Evolutionary conservation across 2,329 filamentous ascomycete genomes (phyloP), one percentile per base, ranked within the genome.

Genomic region (Aspergillus unguis): DNA sequence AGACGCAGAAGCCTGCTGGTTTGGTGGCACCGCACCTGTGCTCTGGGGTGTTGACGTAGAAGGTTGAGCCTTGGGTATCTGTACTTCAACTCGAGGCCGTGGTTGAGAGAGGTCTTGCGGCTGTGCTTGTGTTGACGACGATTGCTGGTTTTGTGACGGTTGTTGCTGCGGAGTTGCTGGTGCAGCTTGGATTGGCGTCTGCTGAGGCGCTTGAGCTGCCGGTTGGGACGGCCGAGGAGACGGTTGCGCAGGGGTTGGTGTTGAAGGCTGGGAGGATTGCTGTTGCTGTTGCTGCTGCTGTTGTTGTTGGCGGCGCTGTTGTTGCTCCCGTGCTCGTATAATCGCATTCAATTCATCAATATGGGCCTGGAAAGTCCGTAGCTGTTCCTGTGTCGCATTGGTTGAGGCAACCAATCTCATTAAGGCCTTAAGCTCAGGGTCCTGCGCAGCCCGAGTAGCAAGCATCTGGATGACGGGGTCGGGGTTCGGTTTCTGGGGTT

Each of bases 401-500:
- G 75, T 78, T 5, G 75, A 75, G 3, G 77, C 77, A 27, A 79
- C 77, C 11, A 79, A 69, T 53, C 75, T 71, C 77, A 79, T 79
- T 58, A 79, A 60, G 4, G 75, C 74, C 57, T 79, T 79, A 33
- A 79, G 61, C 44, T 76, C 73, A 4, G 73, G 73, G 55, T 79
- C 75, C 7, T 75, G 71, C 4, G 76, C 76, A 26, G 77, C 77
- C 55, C 75, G 68, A 6, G 75, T 77, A n/a, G 77, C 77, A 44
- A 79, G 66, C 75, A 78, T 78, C 52, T 78, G 77, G 56, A 79
- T 79, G 33, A 79, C 77, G 6, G 77, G 77, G 54, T 79, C 77
- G 7, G 74, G 69, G 43, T 73, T 77, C 5, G 73, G 70, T 57
- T 77, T 75, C 5, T 69, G 63, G 29, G 71, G 69, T 43, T 71